Base-by-base conservation (phyloP, 306 rosid genomes). In the Dicorynia guianensis region DNA sequence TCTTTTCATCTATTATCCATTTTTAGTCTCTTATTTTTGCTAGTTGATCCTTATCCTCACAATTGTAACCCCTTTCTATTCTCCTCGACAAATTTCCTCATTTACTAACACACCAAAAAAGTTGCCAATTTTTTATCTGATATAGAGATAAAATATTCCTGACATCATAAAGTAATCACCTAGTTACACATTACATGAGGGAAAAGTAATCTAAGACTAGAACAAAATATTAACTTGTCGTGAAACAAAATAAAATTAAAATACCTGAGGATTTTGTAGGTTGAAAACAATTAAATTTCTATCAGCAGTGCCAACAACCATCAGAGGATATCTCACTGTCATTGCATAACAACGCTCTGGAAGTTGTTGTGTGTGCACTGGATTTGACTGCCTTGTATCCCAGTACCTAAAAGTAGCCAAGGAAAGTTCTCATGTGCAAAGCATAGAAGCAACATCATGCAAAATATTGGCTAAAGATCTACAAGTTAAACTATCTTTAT, bases 221-320 rank as follows among this genome's bases (percentile, higher is more conserved):
- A 7, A 30, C 36, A 44, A 72, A 47, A 46, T 57, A 54, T 74
- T 12, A 81, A 69, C 8, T 69, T 53, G 48, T 7, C 39, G 54
- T 65, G 42, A 62, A 69, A 30, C 30, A 78, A 63, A 63, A 50
- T 50, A 15, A 19, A 79, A 58, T 20, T 25, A 25, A 33, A 36
- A 71, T 82, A 89, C 91, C 89, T 89, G 90, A 42, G 94, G 94
- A 66, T 30, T 81, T 71, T 85, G 94, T 84, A 89, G 81, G 87
- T 89, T 85, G 83, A 87, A 89, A 47, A 89, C 84, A 20, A 89
- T 49, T 19, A 89, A 65, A 83, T 85, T 89, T 60, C 91, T 82
- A 66, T 89, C 94, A 47, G 91, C 90, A 71, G 94, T 85, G 57
- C 82, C 94, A 36, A 85, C 94, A 75, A 87, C 94, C 94, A 89